These are phyloP conservation scores for Allium fistulosum DNA, from an alignment of 106 monocot genomes.

Conservation along the genomic window DNA sequence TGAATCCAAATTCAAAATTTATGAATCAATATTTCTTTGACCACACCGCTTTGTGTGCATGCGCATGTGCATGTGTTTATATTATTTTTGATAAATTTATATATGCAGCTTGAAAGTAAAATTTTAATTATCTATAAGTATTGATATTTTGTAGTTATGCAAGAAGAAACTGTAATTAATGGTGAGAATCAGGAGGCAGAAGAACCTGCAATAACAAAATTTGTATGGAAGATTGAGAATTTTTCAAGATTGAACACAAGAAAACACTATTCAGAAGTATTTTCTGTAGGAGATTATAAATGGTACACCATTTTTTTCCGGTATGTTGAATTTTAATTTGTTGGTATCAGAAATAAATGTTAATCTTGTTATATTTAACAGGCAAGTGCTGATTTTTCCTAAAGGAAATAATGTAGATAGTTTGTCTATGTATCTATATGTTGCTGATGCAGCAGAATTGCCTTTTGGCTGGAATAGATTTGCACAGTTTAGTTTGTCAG, in stretches of 20 bases:
- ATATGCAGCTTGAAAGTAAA: too few species aligned
- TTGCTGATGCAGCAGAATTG: slow-evolving; percentile 45
- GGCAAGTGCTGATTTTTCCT: slow-evolving; percentile 65
- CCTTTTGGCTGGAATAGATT: slow-evolving; percentile 68
- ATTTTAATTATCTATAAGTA: too few species aligned
- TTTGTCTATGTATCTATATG: slow-evolving; percentile 71
- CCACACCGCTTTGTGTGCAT: too few species aligned
- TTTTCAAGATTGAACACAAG: slow-evolving; percentile 75
- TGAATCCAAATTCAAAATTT: neutral
- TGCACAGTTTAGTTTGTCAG: slow-evolving; percentile 61
- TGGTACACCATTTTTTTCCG: slow-evolving; percentile 34
- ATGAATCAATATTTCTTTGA: too few species aligned
- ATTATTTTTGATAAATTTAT: too few species aligned
- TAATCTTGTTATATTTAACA: slow-evolving; percentile 5
- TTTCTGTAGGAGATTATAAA: slow-evolving; percentile 76
- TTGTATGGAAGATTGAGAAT: slow-evolving; percentile 92
- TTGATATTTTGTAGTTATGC: slow-evolving; percentile 23
- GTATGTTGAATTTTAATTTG: neutral
- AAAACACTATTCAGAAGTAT: slow-evolving; percentile 86
- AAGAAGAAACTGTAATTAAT: slow-evolving; percentile 40
- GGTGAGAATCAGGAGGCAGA: slow-evolving; percentile 78
- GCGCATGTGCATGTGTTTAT: too few species aligned
- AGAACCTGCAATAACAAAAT: slow-evolving; percentile 70
- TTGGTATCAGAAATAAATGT: neutral
- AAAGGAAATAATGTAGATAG: slow-evolving; percentile 75